A percentile compares a stretch with the other conserved stretches of the same genome.
phyloP scores from a whole-genome alignment of 148 eudicot genomes.

The Amaranthus cruentus region DNA sequence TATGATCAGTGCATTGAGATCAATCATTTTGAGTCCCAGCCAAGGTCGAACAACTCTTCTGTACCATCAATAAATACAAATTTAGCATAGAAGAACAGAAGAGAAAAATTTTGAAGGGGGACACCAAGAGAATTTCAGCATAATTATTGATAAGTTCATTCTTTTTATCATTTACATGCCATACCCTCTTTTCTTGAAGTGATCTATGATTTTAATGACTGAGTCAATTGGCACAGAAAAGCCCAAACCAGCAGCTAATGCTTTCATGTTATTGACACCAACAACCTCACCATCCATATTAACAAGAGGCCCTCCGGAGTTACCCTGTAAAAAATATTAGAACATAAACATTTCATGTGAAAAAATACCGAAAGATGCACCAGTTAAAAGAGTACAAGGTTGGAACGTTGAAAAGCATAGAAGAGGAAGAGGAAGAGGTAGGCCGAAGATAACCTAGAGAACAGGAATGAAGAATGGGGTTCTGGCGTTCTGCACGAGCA shows the following conservation, averaged over 20 bases:
- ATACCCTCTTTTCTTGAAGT: conserved; percentile 84
- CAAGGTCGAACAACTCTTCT: conserved; percentile 78
- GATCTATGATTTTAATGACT: conserved; percentile 69
- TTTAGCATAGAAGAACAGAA: not conserved
- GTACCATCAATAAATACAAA: conserved; percentile 23
- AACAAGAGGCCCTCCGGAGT: conserved; percentile 96
- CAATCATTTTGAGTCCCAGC: conserved; percentile 70
- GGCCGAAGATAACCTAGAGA: too few relatives aligned
- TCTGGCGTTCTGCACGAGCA: too few relatives aligned
- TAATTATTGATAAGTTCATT: not conserved
- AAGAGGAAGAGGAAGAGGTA: too few relatives aligned
- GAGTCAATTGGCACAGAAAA: conserved; percentile 95
- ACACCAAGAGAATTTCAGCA: not conserved
- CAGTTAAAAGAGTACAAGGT: too few relatives aligned
- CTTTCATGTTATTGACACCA: conserved; percentile 88
- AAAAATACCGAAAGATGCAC: too few relatives aligned
- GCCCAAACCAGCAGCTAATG: conserved; percentile 68
- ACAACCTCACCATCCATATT: conserved; percentile 90
- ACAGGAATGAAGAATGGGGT: too few relatives aligned
- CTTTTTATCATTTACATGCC: not conserved
- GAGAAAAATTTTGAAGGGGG: not conserved
- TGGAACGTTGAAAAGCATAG: too few relatives aligned
- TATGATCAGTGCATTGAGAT: conserved; percentile 59
- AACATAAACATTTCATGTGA: not conserved
- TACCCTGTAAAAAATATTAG: conserved; percentile 44